phyloP scores from a whole-genome alignment of 1,284 basidiomycete species.

The Tilletiaria anomala region DNA sequence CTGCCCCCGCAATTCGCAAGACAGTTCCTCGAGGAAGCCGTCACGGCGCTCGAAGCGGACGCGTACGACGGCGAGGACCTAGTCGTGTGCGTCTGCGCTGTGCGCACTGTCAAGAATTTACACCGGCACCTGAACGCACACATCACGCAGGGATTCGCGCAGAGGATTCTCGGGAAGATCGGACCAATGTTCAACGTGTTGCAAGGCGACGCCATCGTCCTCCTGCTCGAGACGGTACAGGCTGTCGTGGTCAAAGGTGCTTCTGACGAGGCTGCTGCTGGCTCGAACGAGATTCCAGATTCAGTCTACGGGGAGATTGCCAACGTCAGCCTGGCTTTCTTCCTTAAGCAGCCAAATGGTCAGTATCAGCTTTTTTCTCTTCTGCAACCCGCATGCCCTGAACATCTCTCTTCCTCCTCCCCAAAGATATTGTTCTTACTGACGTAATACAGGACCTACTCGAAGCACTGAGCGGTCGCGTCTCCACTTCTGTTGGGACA shows the following conservation, averaged over 20 bases:
- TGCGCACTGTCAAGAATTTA: constrained; percentile 44
- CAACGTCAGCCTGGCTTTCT: constrained; percentile 46
- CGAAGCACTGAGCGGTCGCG: constrained; percentile 45
- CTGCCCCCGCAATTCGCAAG: constrained; percentile 51
- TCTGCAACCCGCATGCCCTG: background rate
- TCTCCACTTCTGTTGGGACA: constrained; percentile 50
- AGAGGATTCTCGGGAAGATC: constrained; percentile 64
- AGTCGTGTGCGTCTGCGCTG: constrained; percentile 81
- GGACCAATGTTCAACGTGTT: constrained; percentile 67
- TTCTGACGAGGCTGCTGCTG: constrained; percentile 30
- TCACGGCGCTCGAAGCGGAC: constrained; percentile 62
- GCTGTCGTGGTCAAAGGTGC: constrained; percentile 57
- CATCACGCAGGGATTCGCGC: constrained; percentile 52
- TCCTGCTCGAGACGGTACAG: constrained; percentile 72
- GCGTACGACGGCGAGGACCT: constrained; percentile 42
- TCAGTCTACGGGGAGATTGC: constrained; percentile 15
- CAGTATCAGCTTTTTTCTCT: constrained; percentile 47
- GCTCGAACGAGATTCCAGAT: background rate
- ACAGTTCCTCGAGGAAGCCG: constrained; percentile 64
- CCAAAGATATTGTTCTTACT: constrained; percentile 68
- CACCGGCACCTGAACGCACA: constrained; percentile 45
- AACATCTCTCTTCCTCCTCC: background rate
- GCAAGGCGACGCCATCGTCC: constrained; percentile 73
- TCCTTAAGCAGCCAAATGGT: constrained; percentile 54
- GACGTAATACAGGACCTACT: constrained; percentile 74